Percentiles rank a stretch among this genome's conserved stretches.
These are phyloP conservation scores for Aspergillus sp. DNA, from an alignment of 2,329 filamentous ascomycete species.

Conservation along the genomic window DNA sequence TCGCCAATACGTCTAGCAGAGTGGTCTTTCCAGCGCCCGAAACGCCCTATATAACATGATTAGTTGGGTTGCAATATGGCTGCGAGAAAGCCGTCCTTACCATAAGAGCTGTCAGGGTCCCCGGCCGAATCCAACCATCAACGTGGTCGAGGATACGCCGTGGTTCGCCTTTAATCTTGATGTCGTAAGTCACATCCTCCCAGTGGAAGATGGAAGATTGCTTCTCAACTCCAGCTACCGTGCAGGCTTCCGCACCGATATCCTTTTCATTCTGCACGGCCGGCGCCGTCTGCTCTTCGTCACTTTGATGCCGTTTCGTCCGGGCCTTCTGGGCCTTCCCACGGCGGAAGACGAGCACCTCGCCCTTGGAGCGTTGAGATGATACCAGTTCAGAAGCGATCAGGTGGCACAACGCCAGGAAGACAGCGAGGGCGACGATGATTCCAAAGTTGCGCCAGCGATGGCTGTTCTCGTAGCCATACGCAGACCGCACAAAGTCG, in stretches of 20 bases:
- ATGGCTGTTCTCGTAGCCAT: slow-evolving; percentile 58
- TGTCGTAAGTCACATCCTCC: slow-evolving; percentile 12
- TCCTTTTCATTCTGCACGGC: neutral
- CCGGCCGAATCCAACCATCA: slow-evolving; percentile 90
- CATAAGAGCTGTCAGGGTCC: slow-evolving; percentile 86
- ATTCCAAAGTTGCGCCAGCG: slow-evolving; percentile 71
- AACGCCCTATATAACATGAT: slow-evolving; percentile 53
- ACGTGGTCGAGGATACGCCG: slow-evolving; percentile 79
- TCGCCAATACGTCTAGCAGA: slow-evolving; percentile 79
- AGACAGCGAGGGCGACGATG: slow-evolving; percentile 61
- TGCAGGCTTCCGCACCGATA: neutral
- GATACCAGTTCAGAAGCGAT: slow-evolving; percentile 43
- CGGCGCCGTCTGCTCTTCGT: neutral
- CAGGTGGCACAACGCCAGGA: slow-evolving; percentile 64
- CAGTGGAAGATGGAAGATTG: slow-evolving; percentile 3
- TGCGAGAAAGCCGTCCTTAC: neutral
- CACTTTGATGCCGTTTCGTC: neutral
- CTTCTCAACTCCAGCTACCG: neutral
- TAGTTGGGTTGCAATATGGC: neutral
- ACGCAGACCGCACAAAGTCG: slow-evolving; percentile 54
- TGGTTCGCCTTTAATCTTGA: slow-evolving; percentile 59
- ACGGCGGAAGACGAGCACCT: slow-evolving; percentile 72
- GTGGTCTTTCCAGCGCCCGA: slow-evolving; percentile 90
- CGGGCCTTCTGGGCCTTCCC: slow-evolving; percentile 34
- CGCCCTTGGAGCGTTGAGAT: slow-evolving; percentile 70